A percentile compares a stretch with the other conserved stretches of the same genome.
Evolutionary conservation across 225 moss, liverwort and hornwort genomes (phyloP).

Genomic region (Physcomitrium patens): DNA sequence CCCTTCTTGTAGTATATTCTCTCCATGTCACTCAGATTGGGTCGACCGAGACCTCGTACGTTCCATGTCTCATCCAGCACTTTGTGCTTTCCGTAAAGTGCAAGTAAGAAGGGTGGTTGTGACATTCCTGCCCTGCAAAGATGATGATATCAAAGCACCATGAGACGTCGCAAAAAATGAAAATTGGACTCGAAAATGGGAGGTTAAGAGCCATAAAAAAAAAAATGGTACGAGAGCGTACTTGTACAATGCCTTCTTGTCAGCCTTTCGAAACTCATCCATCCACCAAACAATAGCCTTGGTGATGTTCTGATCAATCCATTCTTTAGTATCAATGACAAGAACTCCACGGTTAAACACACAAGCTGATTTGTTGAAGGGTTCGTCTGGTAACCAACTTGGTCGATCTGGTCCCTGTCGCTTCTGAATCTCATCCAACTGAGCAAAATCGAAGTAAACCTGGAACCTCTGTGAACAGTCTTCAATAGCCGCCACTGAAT

Average conservation of each 20-base stretch:
- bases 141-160: neutral
- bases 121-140: constrained; percentile 79
- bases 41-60: constrained; percentile 78
- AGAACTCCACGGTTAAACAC: constrained; percentile 90
- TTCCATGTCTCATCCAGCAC: constrained; percentile 79
- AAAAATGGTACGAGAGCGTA: constrained; percentile 35
- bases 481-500: constrained; percentile 81
- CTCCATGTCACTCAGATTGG: constrained; percentile 69
- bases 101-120: constrained; percentile 87
- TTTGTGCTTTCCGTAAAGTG: constrained; percentile 80
- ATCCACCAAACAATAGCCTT: constrained; percentile 93
- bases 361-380: constrained; percentile 68
- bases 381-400: constrained; percentile 65
- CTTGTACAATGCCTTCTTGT: constrained; percentile 73
- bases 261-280: constrained; percentile 70
- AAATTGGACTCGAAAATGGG: neutral
- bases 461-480: constrained; percentile 87
- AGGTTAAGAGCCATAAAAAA: neutral
- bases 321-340: constrained; percentile 64
- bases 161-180: constrained; percentile 7
- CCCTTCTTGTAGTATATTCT: constrained; percentile 50
- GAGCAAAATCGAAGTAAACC: constrained; percentile 79
- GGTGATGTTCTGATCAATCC: constrained; percentile 76
- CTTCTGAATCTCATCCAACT: constrained; percentile 64
- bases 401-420: constrained; percentile 47